Base-by-base conservation (phyloP, 306 rosid species). In the Betula pendula region DNA sequence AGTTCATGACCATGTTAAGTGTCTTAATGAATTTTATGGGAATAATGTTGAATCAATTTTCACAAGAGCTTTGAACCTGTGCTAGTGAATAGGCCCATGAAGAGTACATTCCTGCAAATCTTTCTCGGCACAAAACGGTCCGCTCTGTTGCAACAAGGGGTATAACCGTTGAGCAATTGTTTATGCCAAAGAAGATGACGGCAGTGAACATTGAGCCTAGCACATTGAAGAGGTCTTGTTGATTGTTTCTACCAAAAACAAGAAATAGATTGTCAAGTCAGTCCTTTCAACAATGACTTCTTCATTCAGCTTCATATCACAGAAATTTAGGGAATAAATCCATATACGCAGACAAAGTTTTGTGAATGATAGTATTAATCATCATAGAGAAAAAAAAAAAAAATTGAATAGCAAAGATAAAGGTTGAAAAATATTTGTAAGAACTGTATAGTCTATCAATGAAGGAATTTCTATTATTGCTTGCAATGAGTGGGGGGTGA, bases 51-150 rank as follows among this genome's bases (percentile, higher is more conserved):
- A 75, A 77, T 67, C 56, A 48, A 49, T 12, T 48, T 5, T 68
- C n/a, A 38, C 3, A 29, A 42, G 71, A 80, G 44, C 70, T 76
- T 8, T 7, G 70, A 73, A 88, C 96, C 91, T 90, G 96, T 48
- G 96, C 90, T 50, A 84, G 78, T 24, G 96, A 88, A 68, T 87
- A 87, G 45, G 93, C 91, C 87, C 88, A 84, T 2, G 90, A 81
- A 45, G 90, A 89, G 72, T 84, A 89, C 96, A 91, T 91, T 80
- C 93, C 93, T 17, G 91, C 87, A 77, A 80, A 89, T 75, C 67
- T 86, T 84, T 89, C 96, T 10, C 91, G 85, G 70, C 84, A 85
- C 40, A 91, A 72, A 72, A 91, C 90, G 13, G 50, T 81, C 35
- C 93, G 87, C 72, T 91, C 96, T 25, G 82, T 79, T 17, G 90